Base-by-base conservation (phyloP, 2,329 filamentous ascomycete species). In the Calonectria pauciramosa region DNA sequence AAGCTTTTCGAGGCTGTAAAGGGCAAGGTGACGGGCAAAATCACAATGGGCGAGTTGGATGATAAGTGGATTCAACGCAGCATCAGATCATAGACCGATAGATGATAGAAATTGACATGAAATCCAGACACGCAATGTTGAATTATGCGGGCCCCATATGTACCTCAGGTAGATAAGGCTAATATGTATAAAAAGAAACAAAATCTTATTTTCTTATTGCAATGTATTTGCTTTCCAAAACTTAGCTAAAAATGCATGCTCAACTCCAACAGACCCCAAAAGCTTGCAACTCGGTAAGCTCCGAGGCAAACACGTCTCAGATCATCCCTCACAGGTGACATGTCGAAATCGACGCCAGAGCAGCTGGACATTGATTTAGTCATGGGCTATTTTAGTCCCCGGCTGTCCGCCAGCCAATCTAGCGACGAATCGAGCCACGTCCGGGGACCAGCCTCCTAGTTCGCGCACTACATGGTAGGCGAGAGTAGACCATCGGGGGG, bases 21-120 rank as follows among this genome's bases (percentile, higher is more conserved):
- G 2, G 73, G 70, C 23, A 72, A 63, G 59, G 65, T 72, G 49
- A 66, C 49, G 20, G 73, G 73, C 3, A 75, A 69, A 30, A 60
- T 72, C 16, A 75, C 73, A 11, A 75, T 75, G 73, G 73, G 73
- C 20, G 70, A 75, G 41, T 41, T 75, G 36, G 73, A 75, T 30
- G 65, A 75, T 16, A 36, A 18, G 52, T 75, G 73, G 73, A 66
- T 75, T 38, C 56, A 66, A 44, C 70, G 73, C 9, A 70, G 52
- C n/a, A 38, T 71, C 38, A 41, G 36, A 34, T 47, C 49, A 67
- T 54, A 54, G 20, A 66, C 34, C 65, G 41, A 30, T 13, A 54
- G 34, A 36, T 2, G 16, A 14, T 60, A 49, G 41, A 63, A 60
- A 36, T 51, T 20, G 23, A 44, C 41, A 44, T 10, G 41, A 44